Conservation (phyloP, 2,329 filamentous ascomycete genomes). For the Falciphora oryzae region DNA sequence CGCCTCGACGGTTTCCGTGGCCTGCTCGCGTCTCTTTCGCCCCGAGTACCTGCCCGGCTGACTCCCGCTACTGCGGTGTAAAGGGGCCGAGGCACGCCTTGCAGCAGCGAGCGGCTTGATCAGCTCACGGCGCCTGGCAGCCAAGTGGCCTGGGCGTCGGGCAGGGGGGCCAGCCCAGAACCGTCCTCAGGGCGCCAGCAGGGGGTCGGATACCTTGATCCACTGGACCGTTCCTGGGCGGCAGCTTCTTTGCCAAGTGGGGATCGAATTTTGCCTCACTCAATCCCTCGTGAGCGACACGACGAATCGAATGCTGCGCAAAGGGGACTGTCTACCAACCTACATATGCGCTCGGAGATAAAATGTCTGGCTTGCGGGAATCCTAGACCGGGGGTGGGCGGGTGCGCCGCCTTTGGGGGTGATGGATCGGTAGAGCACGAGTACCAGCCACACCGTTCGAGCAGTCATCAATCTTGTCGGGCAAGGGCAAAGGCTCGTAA, state of each 20-base stretch:
- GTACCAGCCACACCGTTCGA: neutral
- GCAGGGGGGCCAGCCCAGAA: neutral
- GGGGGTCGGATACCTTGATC: neutral
- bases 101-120: neutral
- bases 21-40: neutral
- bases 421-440: neutral
- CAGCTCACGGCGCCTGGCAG: neutral
- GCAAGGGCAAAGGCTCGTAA: neutral
- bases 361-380: neutral
- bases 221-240: neutral
- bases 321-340: neutral
- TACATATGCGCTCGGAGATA: constrained; percentile 1
- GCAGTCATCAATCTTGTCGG: no score
- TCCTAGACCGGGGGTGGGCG: no score
- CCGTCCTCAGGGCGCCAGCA: neutral
- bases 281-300: neutral
- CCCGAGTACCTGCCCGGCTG: neutral
- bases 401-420: neutral
- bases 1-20: neutral
- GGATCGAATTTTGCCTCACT: neutral
- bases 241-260: neutral
- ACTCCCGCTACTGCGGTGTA: constrained; percentile 1
- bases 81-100: neutral
- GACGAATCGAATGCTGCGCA: neutral
- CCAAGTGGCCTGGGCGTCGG: no score